Evolutionary conservation across 2,329 filamentous ascomycete genomes (phyloP).

Genomic region (Monosporascus sp.): DNA sequence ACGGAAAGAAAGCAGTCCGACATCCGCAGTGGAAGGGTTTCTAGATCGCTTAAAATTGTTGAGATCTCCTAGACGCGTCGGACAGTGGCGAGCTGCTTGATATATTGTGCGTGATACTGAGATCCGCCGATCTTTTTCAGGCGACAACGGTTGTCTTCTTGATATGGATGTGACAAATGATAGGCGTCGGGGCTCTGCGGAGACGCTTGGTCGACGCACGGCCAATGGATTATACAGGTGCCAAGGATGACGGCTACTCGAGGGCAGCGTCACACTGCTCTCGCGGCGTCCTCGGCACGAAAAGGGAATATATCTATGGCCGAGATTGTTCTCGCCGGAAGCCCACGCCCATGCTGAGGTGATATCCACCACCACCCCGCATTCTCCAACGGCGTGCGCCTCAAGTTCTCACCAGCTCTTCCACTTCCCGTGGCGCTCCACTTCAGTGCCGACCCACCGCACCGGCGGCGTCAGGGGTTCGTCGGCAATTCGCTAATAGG

Average conservation of each 20-base stretch:
- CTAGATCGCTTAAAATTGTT: not conserved
- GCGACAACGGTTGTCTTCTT: too few species aligned
- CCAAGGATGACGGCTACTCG: not conserved
- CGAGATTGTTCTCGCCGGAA: not conserved
- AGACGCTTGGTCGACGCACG: too few species aligned
- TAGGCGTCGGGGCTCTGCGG: too few species aligned
- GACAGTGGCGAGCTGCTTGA: not conserved
- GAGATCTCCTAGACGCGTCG: not conserved
- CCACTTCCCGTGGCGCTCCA: slow-evolving; percentile 11
- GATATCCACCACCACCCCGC: slow-evolving; percentile 9
- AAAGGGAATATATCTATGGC: not conserved
- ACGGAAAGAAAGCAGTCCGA: not conserved
- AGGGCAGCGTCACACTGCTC: not conserved
- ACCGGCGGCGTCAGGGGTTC: slow-evolving; percentile 3
- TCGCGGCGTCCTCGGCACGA: not conserved
- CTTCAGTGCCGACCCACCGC: slow-evolving; percentile 8
- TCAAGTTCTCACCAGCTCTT: not conserved
- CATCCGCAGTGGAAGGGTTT: not conserved
- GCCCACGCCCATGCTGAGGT: slow-evolving; percentile 10
- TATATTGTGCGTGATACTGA: not conserved
- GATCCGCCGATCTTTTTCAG: not conserved
- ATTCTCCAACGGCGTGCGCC: slow-evolving; percentile 8
- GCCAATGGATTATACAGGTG: not conserved
- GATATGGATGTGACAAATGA: too few species aligned
- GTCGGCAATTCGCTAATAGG: slow-evolving; percentile 27